A percentile compares a stretch with the other conserved stretches of the same genome.
These are phyloP conservation scores for Pelargonium nanum DNA, from an alignment of 345 rosid species.

Conservation along the genomic window DNA sequence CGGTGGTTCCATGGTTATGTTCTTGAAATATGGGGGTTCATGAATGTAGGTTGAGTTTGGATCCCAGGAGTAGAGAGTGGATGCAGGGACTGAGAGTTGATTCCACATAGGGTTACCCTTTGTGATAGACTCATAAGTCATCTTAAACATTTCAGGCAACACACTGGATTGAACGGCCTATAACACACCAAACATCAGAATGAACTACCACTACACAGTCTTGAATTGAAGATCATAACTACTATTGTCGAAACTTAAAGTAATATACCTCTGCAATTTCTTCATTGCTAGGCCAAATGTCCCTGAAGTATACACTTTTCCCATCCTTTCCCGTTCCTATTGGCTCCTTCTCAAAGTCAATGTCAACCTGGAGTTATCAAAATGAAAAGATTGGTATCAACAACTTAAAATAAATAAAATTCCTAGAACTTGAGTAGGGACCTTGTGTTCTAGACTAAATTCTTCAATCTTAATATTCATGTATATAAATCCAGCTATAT, in stretches of 20 bases:
- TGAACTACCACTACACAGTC: background rate
- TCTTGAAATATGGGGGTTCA: conserved; percentile 76
- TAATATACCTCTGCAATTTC: conserved; percentile 55
- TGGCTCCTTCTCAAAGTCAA: conserved; percentile 78
- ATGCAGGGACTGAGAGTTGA: conserved; percentile 41
- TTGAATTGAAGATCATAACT: background rate
- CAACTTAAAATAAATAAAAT: background rate
- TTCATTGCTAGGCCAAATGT: conserved; percentile 71
- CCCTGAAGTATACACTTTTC: conserved; percentile 47
- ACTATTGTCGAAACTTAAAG: background rate
- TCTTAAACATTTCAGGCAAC: conserved; percentile 70
- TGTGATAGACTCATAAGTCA: conserved; percentile 61
- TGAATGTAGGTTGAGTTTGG: conserved; percentile 72
- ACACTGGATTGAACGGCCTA: conserved; percentile 68
- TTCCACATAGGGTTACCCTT: conserved; percentile 79
- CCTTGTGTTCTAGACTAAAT: too few species aligned
- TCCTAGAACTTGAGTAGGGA: background rate
- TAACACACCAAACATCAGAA: background rate
- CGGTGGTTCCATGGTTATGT: conserved; percentile 59
- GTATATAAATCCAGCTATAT: too few species aligned
- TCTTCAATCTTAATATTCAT: too few species aligned
- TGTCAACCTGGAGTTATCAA: conserved; percentile 46
- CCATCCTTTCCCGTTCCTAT: conserved; percentile 64
- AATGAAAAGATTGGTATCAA: background rate
- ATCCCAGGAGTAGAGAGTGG: conserved; percentile 62